Evolutionary conservation across 331 rosid genomes (phyloP), one percentile per base, ranked within the genome.

Genomic region (Erythrophleum ivorense): DNA sequence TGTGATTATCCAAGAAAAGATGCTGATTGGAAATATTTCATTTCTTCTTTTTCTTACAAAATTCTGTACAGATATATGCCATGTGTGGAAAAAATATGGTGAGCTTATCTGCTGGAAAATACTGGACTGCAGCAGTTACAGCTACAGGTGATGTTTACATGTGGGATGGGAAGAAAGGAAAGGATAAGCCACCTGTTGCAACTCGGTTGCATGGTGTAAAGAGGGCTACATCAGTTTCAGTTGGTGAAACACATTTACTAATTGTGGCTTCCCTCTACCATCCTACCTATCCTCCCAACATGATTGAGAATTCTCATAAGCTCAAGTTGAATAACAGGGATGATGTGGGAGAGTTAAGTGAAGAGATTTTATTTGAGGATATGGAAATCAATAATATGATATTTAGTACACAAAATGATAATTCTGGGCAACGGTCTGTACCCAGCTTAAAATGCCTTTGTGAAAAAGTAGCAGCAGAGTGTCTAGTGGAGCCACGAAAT

Each of bases 401-500:
- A 58, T 68, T 85, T 57, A 53, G 78, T 12, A 59, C 68, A 18
- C 87, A 88, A 52, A 85, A 83, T 58, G 88, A 83, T 81, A 86
- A 78, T 62, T 60, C 70, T n/a, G 91, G 76, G 75, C 86, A 69
- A 81, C 85, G 57, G 53, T 64, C 87, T 48, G 68, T 76, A 43
- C 99, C 99, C 24, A 92, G 94, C 88, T 86, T 95, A 65, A 95
- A 90, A 87, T 87, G 97, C 82, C 94, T 93, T 14, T 93, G 98
- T 77, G 97, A 93, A 86, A 93, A 91, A 78, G 92, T 82, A 63
- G 97, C 98, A 49, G 98, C 97, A 7, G 97, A 93, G 71, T 84
- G 84, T 88, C 66, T 95, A 77, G 98, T 95, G 85, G 99, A 95
- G 88, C 99, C 99, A 79, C 91, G 99, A 33, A 95, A 95, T 84